phyloP scores from a whole-genome alignment of 805 yeast genomes.

The Wilhelminamyces savonicus region DNA sequence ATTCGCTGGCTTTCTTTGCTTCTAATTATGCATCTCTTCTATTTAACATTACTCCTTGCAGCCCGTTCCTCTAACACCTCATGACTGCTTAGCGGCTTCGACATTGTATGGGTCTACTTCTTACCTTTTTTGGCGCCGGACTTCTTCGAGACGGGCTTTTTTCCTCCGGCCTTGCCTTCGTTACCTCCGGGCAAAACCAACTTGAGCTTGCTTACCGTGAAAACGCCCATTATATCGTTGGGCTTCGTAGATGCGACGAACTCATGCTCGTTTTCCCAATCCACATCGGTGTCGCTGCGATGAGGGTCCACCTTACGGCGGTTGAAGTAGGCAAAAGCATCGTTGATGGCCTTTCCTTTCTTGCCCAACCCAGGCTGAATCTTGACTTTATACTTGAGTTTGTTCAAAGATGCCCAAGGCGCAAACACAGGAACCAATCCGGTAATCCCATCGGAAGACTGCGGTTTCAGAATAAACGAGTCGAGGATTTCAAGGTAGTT shows the following conservation, averaged over 20 bases:
- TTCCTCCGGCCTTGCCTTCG: conserved; percentile 17
- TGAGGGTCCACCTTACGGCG: conserved; percentile 37
- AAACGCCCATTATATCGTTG: conserved; percentile 56
- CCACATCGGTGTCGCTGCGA: conserved; percentile 45
- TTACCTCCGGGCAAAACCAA: conserved; percentile 46
- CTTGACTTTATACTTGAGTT: conserved; percentile 76
- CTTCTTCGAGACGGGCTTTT: conserved; percentile 1
- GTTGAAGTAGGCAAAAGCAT: conserved; percentile 54
- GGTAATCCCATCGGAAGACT: conserved; percentile 43
- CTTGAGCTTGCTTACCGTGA: conserved; percentile 70
- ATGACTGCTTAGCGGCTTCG: too few species aligned
- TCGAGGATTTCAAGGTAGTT: conserved; percentile 41
- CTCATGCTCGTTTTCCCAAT: conserved; percentile 69
- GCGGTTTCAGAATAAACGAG: conserved; percentile 39
- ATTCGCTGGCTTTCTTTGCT: too few species aligned
- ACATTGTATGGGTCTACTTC: conserved; percentile 3
- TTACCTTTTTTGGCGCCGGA: background rate
- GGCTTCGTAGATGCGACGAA: conserved; percentile 51
- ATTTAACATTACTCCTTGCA: too few species aligned
- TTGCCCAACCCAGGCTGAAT: conserved; percentile 74
- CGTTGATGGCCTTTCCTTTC: conserved; percentile 81
- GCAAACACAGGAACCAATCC: conserved; percentile 84
- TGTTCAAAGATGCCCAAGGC: conserved; percentile 79
- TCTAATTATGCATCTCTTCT: too few species aligned
- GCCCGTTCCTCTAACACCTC: too few species aligned